Evolutionary conservation across 805 yeast species (phyloP).

Genomic region (Candida incommunis): DNA sequence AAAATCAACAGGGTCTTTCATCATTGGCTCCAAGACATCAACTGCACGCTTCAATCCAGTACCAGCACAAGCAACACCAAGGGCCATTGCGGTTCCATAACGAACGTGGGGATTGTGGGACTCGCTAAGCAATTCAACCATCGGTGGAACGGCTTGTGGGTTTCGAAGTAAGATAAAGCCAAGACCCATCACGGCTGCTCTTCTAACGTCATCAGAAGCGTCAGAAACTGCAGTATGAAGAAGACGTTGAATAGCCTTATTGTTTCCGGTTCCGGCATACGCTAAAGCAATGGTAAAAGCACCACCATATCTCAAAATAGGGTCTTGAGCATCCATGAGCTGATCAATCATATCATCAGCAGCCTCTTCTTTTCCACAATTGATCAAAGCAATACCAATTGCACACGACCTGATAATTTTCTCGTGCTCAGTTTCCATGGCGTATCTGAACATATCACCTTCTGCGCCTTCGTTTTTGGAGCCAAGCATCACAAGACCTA

Average conservation of each 20-base stretch:
- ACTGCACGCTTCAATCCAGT: conserved; percentile 78
- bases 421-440: conserved; percentile 92
- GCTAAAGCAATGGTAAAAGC: conserved; percentile 90
- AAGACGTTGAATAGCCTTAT: conserved; percentile 70
- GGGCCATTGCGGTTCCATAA: conserved; percentile 94
- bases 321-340: conserved; percentile 59
- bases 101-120: conserved; percentile 97
- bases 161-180: conserved; percentile 88
- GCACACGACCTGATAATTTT: conserved; percentile 89
- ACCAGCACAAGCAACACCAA: conserved; percentile 96
- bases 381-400: conserved; percentile 73
- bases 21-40: conserved; percentile 82
- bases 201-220: conserved; percentile 89
- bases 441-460: conserved; percentile 76
- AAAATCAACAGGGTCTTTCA: conserved; percentile 89
- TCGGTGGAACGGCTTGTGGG: conserved; percentile 85
- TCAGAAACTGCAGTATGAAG: conserved; percentile 93
- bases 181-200: conserved; percentile 84
- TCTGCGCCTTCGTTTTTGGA: conserved; percentile 57
- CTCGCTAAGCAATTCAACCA: conserved; percentile 83
- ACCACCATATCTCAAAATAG: conserved; percentile 89
- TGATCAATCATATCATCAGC: conserved; percentile 58
- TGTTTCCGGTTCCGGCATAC: conserved; percentile 91
- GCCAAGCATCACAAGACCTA: conserved; percentile 94
- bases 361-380: conserved; percentile 71